Evolutionary conservation across 2,329 filamentous ascomycete genomes (phyloP), one percentile per base, ranked within the genome.

Genomic region (Monosporascus ibericus): DNA sequence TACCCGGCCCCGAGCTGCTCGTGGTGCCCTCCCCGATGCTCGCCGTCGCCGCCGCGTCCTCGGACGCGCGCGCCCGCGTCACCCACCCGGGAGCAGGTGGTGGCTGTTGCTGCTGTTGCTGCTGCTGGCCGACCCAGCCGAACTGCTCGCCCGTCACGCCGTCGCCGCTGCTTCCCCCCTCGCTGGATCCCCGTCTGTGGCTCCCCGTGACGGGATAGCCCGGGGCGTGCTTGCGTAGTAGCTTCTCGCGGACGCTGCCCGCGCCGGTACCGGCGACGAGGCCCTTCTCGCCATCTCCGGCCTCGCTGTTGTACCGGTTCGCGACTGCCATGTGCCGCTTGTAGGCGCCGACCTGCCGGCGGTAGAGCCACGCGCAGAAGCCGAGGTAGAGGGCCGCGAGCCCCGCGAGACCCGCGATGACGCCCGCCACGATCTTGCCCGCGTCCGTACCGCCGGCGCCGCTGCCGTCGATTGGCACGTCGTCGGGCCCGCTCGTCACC

Each of bases 331-430:
- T 79, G 64, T 90, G 87, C 36, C 79, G 74, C 68, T 86, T 85
- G 74, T 90, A 91, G 9, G 87, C 79, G 30, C 73, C 69, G 17
- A 90, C 78, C 66, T 88, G 86, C 48, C 84, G 84, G 27, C 86
- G 78, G 72, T 90, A 90, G 7, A 91, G 72, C 81, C 84, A 90
- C 18, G 81, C 78, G 68, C 85, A 88, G 73, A 87, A 89, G 46
- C 82, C 84, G 14, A 88, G 77, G 65, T 88, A 89, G 2, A 73
- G 70, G 2, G 84, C 84, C 0, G 83, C 62, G 18, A 87, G 60
- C 47, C 81, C 81, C 5, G 87, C 75, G 4, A 85, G 63, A n/a
- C 84, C 86, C 0, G 87, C 87, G 34, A 90, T 72, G 20, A 85
- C 70, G 25, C 74, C 73, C 2, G 75, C 74, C 17, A 73, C 73